Percentiles rank a stretch among this genome's conserved stretches.
Evolutionary conservation across 768 basidiomycete genomes (phyloP).

Genomic region (Boletus coccyginus): DNA sequence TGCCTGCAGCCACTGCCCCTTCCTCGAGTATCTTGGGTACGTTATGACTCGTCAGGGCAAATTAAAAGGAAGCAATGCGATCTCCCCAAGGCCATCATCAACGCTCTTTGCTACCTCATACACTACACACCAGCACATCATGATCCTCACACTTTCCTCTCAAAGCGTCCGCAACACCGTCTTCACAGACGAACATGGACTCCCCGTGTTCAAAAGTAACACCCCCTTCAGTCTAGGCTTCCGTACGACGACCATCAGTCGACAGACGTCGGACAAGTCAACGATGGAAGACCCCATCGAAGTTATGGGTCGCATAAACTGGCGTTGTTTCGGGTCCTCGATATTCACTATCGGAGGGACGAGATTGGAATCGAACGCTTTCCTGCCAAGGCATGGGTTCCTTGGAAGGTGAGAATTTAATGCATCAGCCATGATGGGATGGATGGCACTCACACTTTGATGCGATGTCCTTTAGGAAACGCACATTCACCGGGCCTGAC

Average conservation of each 20-base stretch:
- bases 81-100: too few species aligned
- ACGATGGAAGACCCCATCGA: slow-evolving; percentile 22
- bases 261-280: neutral
- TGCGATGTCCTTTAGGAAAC: slow-evolving; percentile 8
- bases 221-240: slow-evolving; percentile 22
- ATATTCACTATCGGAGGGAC: slow-evolving; percentile 28
- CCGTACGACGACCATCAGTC: slow-evolving; percentile 20
- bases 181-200: slow-evolving; percentile 27
- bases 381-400: slow-evolving; percentile 21
- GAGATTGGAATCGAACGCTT: slow-evolving; percentile 24
- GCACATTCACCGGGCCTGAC: slow-evolving; percentile 33
- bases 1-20: neutral
- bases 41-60: neutral
- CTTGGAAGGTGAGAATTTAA: slow-evolving; percentile 10
- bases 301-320: slow-evolving; percentile 32
- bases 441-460: neutral
- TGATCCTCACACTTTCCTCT: slow-evolving; percentile 26
- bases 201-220: slow-evolving; percentile 24
- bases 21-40: neutral
- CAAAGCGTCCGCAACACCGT: slow-evolving; percentile 26
- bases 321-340: slow-evolving; percentile 29
- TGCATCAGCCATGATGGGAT: neutral
- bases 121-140: neutral
- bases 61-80: slow-evolving; percentile 1
- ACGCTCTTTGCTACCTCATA: neutral